Evolutionary conservation across 2,329 filamentous ascomycete genomes (phyloP).

Genomic region (Botryotinia narcissicola): DNA sequence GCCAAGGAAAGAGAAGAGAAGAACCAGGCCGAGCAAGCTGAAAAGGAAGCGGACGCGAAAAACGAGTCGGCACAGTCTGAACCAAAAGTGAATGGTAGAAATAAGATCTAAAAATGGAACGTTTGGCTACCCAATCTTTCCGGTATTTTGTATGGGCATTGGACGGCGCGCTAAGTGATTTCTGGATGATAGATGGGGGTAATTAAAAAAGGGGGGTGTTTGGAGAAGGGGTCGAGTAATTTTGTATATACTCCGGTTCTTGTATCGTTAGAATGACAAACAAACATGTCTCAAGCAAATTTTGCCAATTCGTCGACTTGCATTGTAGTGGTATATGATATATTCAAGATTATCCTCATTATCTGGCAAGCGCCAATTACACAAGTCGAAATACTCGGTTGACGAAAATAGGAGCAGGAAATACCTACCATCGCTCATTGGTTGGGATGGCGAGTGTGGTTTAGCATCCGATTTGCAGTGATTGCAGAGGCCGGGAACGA

Average conservation of each 20-base stretch:
- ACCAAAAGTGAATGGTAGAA: background rate
- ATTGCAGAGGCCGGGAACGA: background rate
- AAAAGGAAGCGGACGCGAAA: constrained; percentile 22
- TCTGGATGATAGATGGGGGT: background rate
- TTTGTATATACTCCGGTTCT: background rate
- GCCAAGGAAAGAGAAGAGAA: constrained; percentile 22
- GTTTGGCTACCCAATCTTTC: background rate
- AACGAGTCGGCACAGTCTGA: constrained; percentile 4
- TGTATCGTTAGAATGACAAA: constrained; percentile 4
- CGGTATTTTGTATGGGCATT: background rate
- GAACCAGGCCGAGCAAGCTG: constrained; percentile 20
- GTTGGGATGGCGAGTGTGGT: background rate
- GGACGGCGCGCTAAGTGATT: background rate
- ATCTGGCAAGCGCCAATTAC: background rate
- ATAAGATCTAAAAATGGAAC: background rate
- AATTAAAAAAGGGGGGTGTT: background rate
- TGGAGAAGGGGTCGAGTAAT: background rate
- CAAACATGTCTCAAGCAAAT: background rate
- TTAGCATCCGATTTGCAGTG: background rate
- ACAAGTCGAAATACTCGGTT: background rate
- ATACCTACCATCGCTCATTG: background rate
- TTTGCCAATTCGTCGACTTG: background rate
- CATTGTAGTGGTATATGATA: background rate
- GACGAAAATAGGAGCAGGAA: background rate
- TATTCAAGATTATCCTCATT: background rate